Conservation (phyloP, 805 yeast genomes). For the Pichia paraexigua region DNA sequence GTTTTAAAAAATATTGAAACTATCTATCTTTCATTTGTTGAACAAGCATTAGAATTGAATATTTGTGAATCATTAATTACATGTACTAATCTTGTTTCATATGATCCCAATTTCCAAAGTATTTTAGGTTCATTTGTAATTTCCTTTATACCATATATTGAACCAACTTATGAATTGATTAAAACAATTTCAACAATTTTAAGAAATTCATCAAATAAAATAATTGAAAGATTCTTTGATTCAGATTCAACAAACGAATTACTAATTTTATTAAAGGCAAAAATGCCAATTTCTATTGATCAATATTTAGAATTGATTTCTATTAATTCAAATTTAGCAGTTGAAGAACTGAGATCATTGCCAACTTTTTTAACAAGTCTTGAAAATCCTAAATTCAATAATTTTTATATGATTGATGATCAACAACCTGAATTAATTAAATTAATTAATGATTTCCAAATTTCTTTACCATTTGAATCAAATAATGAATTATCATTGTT, state of each 20-base stretch:
- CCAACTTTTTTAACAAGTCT: conserved; percentile 53
- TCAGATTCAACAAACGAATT: conserved; percentile 36
- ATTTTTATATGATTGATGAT: conserved; percentile 41
- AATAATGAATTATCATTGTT: conserved; percentile 37
- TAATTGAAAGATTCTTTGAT: conserved; percentile 38
- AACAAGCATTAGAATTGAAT: conserved; percentile 31
- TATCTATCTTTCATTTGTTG: conserved; percentile 30
- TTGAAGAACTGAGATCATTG: conserved; percentile 49
- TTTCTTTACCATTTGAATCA: conserved; percentile 44
- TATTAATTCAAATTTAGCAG: conserved; percentile 60
- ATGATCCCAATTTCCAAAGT: conserved; percentile 45
- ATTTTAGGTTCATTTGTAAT: conserved; percentile 38
- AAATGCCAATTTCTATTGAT: conserved; percentile 58
- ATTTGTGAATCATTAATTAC: conserved; percentile 39
- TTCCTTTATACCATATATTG: conserved; percentile 41
- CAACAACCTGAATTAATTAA: conserved; percentile 42
- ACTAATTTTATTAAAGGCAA: conserved; percentile 54
- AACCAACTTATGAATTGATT: conserved; percentile 39
- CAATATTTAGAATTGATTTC: conserved; percentile 56
- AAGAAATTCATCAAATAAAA: conserved; percentile 36
- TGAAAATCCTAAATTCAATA: conserved; percentile 31
- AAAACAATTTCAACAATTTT: conserved; percentile 35
- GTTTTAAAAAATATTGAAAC: conserved; percentile 17
- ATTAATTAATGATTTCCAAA: conserved; percentile 33
- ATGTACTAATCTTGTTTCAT: conserved; percentile 35